Evolutionary conservation across 1,139 yeast species (phyloP), one percentile per base, ranked within the genome.

Genomic region (Taphrina pruni): DNA sequence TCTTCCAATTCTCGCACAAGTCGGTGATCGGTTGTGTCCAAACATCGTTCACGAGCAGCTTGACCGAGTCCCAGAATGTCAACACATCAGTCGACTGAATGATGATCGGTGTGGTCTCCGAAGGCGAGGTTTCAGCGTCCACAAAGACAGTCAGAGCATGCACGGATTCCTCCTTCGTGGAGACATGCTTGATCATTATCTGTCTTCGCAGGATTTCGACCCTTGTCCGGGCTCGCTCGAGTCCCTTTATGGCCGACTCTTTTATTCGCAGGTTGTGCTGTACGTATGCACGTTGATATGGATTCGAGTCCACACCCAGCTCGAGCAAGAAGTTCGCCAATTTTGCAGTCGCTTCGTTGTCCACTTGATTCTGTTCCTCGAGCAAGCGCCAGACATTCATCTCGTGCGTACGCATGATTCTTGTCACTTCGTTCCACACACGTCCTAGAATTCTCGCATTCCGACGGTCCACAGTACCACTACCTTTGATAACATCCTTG

Each of bases 351-450:
- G 38, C 52, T 65, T 83, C 83, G 61, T 82, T 83, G 39, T 79
- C 79, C 0, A 78, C 75, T 2, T 76, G 72, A n/a, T 80, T 75
- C 12, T 78, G 76, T 36, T 83, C 81, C 67, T 48, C 66, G 43
- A 93, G 81, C 70, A 84, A 85, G 50, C 82, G 82, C 86, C 93
- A 89, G 11, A 87, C 81, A 56, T 83, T 83, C 69, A 82, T 82
- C 73, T 89, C 86, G 78, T 90, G 93, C 41, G 82, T 83, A 43
- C 85, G 85, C 17, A 90, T 84, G 11, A 90, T 86, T 11, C 77
- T 79, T 71, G 87, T 90, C 1, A 90, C 88, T 72, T 88, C 89
- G 6, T 78, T 78, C 86, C 93, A 90, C 5, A 91, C 84, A 65
- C 84, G 83, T 64, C 84, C 83, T 35, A 82, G 77, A 35, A 82